Evolutionary conservation across 2,329 filamentous ascomycete species (phyloP).

Genomic region (Apiospora malaysiana): DNA sequence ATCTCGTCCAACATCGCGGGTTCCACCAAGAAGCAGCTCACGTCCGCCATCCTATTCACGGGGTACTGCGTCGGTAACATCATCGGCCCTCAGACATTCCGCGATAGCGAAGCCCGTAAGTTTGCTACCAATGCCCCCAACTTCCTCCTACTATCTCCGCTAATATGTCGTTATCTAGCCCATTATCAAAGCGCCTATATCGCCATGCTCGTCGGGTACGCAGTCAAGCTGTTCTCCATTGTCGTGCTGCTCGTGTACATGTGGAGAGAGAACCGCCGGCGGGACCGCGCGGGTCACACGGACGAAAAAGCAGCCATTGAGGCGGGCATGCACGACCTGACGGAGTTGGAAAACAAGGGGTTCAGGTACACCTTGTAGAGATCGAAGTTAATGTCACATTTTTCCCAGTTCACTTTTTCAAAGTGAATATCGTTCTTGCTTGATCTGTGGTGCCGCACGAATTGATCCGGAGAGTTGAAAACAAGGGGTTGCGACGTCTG

Average conservation of each 20-base stretch:
- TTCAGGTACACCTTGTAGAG: slow-evolving; percentile 38
- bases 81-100: slow-evolving; percentile 41
- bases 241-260: slow-evolving; percentile 39
- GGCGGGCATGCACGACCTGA: slow-evolving; percentile 39
- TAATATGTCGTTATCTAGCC: slow-evolving; percentile 28
- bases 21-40: slow-evolving; percentile 42
- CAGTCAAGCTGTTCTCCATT: slow-evolving; percentile 35
- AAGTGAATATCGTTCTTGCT: neutral
- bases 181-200: slow-evolving; percentile 41
- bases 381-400: neutral
- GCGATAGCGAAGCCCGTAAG: slow-evolving; percentile 34
- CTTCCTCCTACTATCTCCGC: neutral
- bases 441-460: neutral
- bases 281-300: slow-evolving; percentile 35
- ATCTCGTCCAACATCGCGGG: slow-evolving; percentile 41
- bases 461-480: neutral
- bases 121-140: neutral
- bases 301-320: slow-evolving; percentile 39
- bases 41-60: slow-evolving; percentile 37
- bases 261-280: slow-evolving; percentile 36
- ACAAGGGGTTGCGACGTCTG: neutral
- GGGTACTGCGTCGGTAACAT: slow-evolving; percentile 42
- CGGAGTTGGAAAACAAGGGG: slow-evolving; percentile 40
- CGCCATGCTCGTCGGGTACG: slow-evolving; percentile 41
- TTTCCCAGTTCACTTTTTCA: neutral